Conservation (phyloP, 345 rosid genomes). For the Linum tenue region DNA sequence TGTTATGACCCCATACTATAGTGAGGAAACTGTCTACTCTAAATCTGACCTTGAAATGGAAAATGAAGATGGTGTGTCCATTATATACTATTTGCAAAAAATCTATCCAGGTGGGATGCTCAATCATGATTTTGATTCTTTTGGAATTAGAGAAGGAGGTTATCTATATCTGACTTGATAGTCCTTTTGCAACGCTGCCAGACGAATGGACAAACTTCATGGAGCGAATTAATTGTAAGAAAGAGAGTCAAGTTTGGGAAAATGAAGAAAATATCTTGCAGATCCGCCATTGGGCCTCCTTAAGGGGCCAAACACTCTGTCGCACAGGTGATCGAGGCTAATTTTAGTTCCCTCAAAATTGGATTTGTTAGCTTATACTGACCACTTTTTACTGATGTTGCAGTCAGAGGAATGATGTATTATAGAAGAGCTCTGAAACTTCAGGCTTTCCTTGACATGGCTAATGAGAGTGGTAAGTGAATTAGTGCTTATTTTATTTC, state of each 20-base stretch:
- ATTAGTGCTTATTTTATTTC: slow-evolving; percentile 7
- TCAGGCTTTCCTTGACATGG: slow-evolving; percentile 11
- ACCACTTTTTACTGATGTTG: not conserved
- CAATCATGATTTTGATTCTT: not conserved
- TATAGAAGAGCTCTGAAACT: slow-evolving; percentile 9
- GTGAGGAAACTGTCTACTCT: slow-evolving; percentile 3
- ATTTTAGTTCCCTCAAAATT: not conserved
- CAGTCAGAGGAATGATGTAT: slow-evolving; percentile 11
- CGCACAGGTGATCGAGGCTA: slow-evolving; percentile 1
- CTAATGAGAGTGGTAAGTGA: slow-evolving; percentile 9
- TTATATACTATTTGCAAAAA: slow-evolving; percentile 7
- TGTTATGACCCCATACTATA: slow-evolving; percentile 6
- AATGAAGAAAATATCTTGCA: slow-evolving; percentile 1
- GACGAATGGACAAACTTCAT: slow-evolving; percentile 12
- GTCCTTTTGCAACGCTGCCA: not conserved
- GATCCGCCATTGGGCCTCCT: slow-evolving; percentile 8
- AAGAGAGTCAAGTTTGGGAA: not conserved
- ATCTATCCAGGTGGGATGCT: slow-evolving; percentile 5
- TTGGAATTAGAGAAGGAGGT: not conserved
- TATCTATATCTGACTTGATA: not conserved
- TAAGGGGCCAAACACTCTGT: slow-evolving; percentile 6
- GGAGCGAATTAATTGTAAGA: slow-evolving; percentile 2
- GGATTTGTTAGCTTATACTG: not conserved
- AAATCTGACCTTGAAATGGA: slow-evolving; percentile 4
- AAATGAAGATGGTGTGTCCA: slow-evolving; percentile 11